These are phyloP conservation scores for Antrodiella citrinella DNA, from an alignment of 768 basidiomycete genomes.

Conservation along the genomic window DNA sequence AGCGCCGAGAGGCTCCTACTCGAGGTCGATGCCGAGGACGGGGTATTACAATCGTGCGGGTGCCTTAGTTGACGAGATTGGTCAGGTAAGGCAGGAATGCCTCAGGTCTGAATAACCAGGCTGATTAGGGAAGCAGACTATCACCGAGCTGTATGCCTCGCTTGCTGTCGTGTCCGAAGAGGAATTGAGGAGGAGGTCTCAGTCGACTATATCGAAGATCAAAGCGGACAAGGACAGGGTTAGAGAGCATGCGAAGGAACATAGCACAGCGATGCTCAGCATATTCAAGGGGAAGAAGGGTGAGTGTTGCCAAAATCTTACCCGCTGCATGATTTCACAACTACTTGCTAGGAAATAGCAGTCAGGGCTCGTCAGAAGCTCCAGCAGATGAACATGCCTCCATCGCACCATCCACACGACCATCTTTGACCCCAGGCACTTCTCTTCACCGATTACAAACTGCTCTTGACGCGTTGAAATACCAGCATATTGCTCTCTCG, in stretches of 20 bases:
- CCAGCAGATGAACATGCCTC: slow-evolving; percentile 6
- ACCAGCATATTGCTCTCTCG: slow-evolving; percentile 46
- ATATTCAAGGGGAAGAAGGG: slow-evolving; percentile 51
- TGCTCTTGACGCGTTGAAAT: slow-evolving; percentile 46
- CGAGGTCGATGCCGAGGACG: slow-evolving; percentile 31
- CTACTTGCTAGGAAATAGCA: neutral
- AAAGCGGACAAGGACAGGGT: slow-evolving; percentile 40
- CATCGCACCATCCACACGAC: slow-evolving; percentile 9
- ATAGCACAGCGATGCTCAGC: slow-evolving; percentile 38
- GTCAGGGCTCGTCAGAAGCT: slow-evolving; percentile 1
- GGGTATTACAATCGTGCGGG: slow-evolving; percentile 43
- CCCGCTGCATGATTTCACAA: neutral
- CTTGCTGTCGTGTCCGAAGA: slow-evolving; percentile 37
- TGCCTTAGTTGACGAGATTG: slow-evolving; percentile 58
- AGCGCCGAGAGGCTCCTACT: slow-evolving; percentile 27
- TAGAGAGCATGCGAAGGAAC: slow-evolving; percentile 20
- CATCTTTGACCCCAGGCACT: slow-evolving; percentile 6
- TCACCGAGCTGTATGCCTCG: slow-evolving; percentile 50
- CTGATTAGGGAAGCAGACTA: slow-evolving; percentile 34
- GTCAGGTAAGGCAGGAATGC: slow-evolving; percentile 46
- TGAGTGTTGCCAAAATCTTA: slow-evolving; percentile 8
- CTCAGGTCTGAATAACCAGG: no score
- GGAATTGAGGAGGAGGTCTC: slow-evolving; percentile 27
- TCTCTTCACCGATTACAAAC: slow-evolving; percentile 37
- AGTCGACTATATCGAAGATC: slow-evolving; percentile 20